Base-by-base conservation (phyloP, 2,329 filamentous ascomycete species). In the Diaporthe helianthi region DNA sequence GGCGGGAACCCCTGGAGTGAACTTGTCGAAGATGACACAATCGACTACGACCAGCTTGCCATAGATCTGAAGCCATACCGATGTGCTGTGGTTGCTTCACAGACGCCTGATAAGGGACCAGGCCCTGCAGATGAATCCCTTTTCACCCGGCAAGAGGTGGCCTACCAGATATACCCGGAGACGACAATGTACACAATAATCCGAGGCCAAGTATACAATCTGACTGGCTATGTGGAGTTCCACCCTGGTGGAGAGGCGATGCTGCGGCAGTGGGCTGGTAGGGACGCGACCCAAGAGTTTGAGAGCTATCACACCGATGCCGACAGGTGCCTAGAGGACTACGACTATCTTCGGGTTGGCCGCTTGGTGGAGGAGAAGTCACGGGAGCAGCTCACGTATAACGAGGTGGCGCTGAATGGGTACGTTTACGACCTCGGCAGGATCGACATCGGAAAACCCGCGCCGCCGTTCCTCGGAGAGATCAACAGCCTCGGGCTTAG, bases 121-220 rank as follows among this genome's bases (percentile, higher is more conserved):
- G 52, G 46, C 17, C 51, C 36, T 5, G 12, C 2, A 24, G 49
- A 53, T 1, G 63, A 65, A 15, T 31, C 22, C n/a, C 29, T 26
- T 12, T 52, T 49, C 13, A 67, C 65, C 10, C 19, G 8, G 8
- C 47, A 49, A 26, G 65, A 67, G 41, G 53, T 67, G 10, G 65
- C 46, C 26, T 60, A 52, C 36, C 53, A 60, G n/a, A 9, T 36
- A 19, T 67, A 67, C n/a, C 63, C 38, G 17, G 65, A 60, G 53
- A 22, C 41, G 7, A 55, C 51, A 26, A 58, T 67, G 65, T 67
- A 67, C 19, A 60, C 53, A 4, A 67, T 60, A n/a, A 67, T 67
- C 7, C 41, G 54, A 41, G 65, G 52, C 19, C 52, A 58, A 24
- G 65, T 67, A 13, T 67, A 67, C 46, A 29, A 67, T 26, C 12